These are phyloP conservation scores for Clarireedia sp. DNA, from an alignment of 2,329 filamentous ascomycete genomes.

Conservation along the genomic window DNA sequence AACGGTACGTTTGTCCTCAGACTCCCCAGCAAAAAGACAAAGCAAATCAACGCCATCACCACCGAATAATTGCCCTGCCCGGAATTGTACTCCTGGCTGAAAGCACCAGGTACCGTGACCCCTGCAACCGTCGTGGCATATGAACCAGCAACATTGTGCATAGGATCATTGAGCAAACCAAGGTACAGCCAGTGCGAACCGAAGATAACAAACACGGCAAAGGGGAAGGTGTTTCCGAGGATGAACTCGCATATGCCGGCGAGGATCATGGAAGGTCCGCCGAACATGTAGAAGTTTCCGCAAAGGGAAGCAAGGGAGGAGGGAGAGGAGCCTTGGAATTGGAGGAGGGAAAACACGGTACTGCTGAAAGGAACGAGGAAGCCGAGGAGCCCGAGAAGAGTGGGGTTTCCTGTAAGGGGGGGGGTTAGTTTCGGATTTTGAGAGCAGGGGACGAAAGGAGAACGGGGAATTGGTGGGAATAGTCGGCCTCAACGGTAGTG, in stretches of 20 bases:
- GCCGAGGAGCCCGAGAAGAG: constrained; percentile 6
- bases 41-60: constrained; percentile 9
- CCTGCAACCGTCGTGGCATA: constrained; percentile 34
- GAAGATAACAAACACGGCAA: constrained; percentile 12
- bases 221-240: constrained; percentile 14
- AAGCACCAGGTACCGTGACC: neutral
- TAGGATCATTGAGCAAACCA: constrained; percentile 42
- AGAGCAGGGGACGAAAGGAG: neutral
- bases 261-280: constrained; percentile 13
- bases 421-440: no score
- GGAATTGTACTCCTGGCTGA: constrained; percentile 11
- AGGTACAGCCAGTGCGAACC: constrained; percentile 11
- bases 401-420: neutral
- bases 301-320: constrained; percentile 2
- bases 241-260: constrained; percentile 15
- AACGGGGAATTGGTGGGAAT: no score
- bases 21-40: constrained; percentile 9
- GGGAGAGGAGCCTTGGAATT: constrained; percentile 10
- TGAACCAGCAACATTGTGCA: constrained; percentile 60
- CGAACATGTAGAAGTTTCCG: constrained; percentile 11
- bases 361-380: constrained; percentile 12
- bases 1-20: constrained; percentile 14
- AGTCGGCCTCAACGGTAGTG: no score
- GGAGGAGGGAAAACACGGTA: constrained; percentile 10
- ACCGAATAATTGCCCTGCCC: constrained; percentile 14